Evolutionary conservation across 257 asterid species (phyloP).

Genomic region (Penstemon newberryi): DNA sequence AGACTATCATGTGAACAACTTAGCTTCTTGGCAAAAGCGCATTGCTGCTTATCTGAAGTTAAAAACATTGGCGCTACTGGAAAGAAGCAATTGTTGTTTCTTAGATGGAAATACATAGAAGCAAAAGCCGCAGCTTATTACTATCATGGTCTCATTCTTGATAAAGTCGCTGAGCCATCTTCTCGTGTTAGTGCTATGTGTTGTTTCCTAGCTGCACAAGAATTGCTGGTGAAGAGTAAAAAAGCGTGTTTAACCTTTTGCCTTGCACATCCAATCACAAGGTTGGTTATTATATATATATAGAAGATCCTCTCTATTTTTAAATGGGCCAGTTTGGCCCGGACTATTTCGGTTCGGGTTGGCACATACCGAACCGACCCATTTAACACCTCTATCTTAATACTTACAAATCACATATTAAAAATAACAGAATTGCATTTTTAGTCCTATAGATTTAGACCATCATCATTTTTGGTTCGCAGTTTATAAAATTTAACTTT

Average conservation of each 20-base stretch:
- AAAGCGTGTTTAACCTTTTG: slow-evolving; percentile 75
- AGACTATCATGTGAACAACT: slow-evolving; percentile 81
- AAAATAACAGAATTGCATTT: too few species aligned
- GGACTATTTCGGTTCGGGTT: too few species aligned
- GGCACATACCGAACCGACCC: too few species aligned
- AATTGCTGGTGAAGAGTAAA: slow-evolving; percentile 66
- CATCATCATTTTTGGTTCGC: too few species aligned
- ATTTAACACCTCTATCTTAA: too few species aligned
- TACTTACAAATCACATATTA: too few species aligned
- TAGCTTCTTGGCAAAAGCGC: slow-evolving; percentile 56
- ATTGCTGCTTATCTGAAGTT: slow-evolving; percentile 48
- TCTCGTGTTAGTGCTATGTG: slow-evolving; percentile 58
- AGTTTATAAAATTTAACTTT: too few species aligned
- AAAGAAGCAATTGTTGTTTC: slow-evolving; percentile 67
- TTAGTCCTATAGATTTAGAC: too few species aligned
- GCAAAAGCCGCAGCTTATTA: slow-evolving; percentile 92
- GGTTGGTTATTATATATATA: slow-evolving; percentile 35
- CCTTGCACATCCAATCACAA: slow-evolving; percentile 75
- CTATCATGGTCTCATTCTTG: slow-evolving; percentile 72
- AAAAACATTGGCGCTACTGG: slow-evolving; percentile 24
- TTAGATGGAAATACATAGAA: slow-evolving; percentile 81
- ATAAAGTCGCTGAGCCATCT: slow-evolving; percentile 65
- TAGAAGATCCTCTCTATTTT: too few species aligned
- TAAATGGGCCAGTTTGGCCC: too few species aligned
- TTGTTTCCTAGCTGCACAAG: slow-evolving; percentile 77